Percentiles rank a stretch among this genome's conserved stretches.
Evolutionary conservation across 495 filamentous ascomycete genomes (phyloP).

Genomic region (Aspergillus bertholletiae): DNA sequence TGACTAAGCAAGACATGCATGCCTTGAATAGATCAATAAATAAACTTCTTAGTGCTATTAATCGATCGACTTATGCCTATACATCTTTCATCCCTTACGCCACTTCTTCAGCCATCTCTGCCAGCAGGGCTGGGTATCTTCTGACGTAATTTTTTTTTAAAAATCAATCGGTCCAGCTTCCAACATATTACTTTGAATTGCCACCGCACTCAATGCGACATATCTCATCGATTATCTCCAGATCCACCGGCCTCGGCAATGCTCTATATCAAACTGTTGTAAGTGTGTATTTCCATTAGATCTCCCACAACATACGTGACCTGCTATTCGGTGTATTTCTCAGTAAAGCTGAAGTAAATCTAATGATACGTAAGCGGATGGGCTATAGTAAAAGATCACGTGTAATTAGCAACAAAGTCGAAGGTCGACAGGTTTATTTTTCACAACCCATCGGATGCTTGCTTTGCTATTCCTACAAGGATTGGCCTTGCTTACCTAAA

Average conservation of each 20-base stretch:
- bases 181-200: slow-evolving; percentile 1
- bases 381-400: background rate
- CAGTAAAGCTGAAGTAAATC: background rate
- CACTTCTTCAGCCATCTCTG: background rate
- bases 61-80: too few species aligned
- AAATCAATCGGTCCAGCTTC: background rate
- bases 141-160: background rate
- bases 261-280: background rate
- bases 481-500: too few species aligned
- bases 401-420: background rate
- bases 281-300: too few species aligned
- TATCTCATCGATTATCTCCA: background rate
- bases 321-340: background rate
- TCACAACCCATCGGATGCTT: too few species aligned
- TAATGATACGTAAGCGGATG: background rate
- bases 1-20: background rate
- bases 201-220: background rate
- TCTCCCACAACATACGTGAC: background rate
- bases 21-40: too few species aligned
- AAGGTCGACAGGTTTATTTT: background rate
- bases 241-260: background rate
- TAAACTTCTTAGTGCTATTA: too few species aligned
- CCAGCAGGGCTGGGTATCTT: background rate
- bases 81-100: slow-evolving; percentile 1
- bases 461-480: background rate